Base-by-base conservation (phyloP, 176 grass and related monocot species). In the Melocanna baccifera region DNA sequence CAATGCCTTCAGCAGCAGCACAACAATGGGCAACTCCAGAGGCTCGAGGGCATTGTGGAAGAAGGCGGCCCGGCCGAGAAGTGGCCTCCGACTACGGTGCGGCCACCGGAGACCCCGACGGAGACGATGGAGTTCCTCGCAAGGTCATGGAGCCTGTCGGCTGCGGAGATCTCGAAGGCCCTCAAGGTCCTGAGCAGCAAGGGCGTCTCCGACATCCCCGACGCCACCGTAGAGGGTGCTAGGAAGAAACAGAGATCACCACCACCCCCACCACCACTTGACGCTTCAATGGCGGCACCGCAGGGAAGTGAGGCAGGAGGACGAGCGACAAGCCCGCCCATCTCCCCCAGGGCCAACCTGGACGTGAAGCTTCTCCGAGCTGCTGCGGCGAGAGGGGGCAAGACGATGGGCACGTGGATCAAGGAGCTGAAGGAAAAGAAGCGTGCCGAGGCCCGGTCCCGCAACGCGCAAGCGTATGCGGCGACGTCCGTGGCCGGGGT, bases 391-490 rank as follows among this genome's bases (percentile, higher is more conserved):
- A 80, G 82, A 65, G 88, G 84, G 4, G 88, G 84, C 47, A 94
- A 85, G 79, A 91, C 92, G 57, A 92, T 98, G 87, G 92, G 89
- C 20, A 56, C 75, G 68, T 98, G 95, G 95, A 88, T 98, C 72
- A 94, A 98, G 86, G 92, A 98, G 85, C 95, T 94, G 81, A 90
- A 90, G 92, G 95, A 98, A 89, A 93, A 93, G 86, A 93, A 92
- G 77, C 86, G 92, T 77, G 89, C 89, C 6, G 95, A 98, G 85
- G 90, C 92, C 8, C 81, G 95, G 45, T 92, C 95, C 0, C 89
- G 92, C 45, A 94, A 93, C 59, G 95, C 95, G 37, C 90, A 98
- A 84, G 90, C 84, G 10, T 98, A 98, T 50, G 95, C 95, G 1
- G 92, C 95, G 2, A 97, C 91, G 52, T 97, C 91, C 14, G 95